Conservation (phyloP, 225 moss, liverwort and hornwort species). For the Polytrichum commune region DNA sequence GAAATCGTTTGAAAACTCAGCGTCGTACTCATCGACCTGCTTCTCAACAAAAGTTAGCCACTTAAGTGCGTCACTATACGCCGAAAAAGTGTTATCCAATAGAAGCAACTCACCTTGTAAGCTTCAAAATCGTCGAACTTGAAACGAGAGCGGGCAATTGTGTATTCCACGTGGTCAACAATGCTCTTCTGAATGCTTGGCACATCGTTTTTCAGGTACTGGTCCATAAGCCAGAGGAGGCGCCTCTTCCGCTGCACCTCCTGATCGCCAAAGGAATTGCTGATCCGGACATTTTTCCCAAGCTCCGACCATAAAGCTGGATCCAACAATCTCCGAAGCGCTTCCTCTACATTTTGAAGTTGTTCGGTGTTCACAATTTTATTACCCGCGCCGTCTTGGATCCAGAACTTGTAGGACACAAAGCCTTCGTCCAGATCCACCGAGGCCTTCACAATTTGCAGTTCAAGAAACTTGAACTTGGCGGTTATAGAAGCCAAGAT, state of each 20-base stretch:
- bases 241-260: constrained; percentile 61
- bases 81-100: too few relatives aligned
- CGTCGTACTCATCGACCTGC: too few relatives aligned
- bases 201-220: constrained; percentile 79
- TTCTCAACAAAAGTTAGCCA: too few relatives aligned
- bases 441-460: constrained; percentile 50
- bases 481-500: constrained; percentile 59
- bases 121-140: constrained; percentile 96
- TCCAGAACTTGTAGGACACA: constrained; percentile 56
- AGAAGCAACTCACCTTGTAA: constrained; percentile 64
- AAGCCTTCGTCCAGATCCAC: constrained; percentile 57
- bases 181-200: constrained; percentile 87
- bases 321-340: constrained; percentile 55
- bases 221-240: constrained; percentile 85
- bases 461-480: constrained; percentile 59
- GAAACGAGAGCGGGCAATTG: constrained; percentile 89
- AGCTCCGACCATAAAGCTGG: constrained; percentile 40
- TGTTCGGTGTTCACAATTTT: constrained; percentile 41
- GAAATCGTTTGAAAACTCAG: too few relatives aligned
- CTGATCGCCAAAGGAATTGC: constrained; percentile 28
- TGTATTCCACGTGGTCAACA: constrained; percentile 92
- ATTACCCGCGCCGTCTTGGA: constrained; percentile 46
- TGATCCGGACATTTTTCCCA: constrained; percentile 38
- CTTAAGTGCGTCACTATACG: too few relatives aligned
- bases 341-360: constrained; percentile 54